Conservation (phyloP, 306 rosid species). For the Fagus crenata region DNA sequence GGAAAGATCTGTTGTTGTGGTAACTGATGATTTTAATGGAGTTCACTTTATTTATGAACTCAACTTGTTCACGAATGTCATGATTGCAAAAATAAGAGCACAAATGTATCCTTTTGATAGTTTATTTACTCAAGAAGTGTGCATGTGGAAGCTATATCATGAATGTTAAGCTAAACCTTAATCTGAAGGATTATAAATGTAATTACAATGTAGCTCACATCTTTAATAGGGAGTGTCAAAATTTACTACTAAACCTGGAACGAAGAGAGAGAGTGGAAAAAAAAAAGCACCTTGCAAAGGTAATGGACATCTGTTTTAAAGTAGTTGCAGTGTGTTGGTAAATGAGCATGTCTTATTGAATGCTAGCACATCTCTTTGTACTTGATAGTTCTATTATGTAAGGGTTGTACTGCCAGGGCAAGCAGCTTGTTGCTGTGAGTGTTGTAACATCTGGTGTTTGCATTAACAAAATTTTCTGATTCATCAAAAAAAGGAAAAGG, state of each 20-base stretch:
- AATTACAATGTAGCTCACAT: conserved; percentile 21
- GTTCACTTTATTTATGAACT: not conserved
- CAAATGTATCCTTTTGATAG: not conserved
- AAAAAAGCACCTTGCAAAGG: not conserved
- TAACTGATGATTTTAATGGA: not conserved
- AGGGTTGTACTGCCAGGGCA: no score
- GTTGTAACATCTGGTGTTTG: no score
- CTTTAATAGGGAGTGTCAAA: conserved; percentile 2
- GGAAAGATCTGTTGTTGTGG: not conserved
- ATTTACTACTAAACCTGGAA: conserved; percentile 20
- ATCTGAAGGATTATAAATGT: conserved; percentile 19
- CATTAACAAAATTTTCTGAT: no score
- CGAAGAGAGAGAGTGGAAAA: not conserved
- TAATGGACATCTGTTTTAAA: conserved; percentile 3
- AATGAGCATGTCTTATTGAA: no score
- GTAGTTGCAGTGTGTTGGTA: no score
- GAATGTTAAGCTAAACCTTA: conserved; percentile 6
- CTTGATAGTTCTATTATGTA: no score
- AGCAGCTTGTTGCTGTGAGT: no score
- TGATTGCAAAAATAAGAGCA: conserved; percentile 12
- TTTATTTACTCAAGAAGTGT: conserved; percentile 6
- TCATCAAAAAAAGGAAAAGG: not conserved
- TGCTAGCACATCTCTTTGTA: no score
- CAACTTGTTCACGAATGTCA: conserved; percentile 1
- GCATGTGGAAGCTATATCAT: not conserved